These are phyloP conservation scores for Moringa oleifera DNA, from an alignment of 345 rosid genomes.

Conservation along the genomic window DNA sequence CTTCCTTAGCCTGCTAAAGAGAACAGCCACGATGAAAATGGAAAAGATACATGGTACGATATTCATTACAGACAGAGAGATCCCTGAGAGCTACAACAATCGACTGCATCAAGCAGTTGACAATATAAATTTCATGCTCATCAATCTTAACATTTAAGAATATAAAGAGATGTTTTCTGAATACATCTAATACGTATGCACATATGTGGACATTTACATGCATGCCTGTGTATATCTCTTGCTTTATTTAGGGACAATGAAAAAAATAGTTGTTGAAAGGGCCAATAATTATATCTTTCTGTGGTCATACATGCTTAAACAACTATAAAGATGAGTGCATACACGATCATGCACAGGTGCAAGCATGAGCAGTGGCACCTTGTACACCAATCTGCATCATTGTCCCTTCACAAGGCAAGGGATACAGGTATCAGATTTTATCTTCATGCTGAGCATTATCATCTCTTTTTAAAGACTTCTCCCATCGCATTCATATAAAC, in stretches of 20 bases:
- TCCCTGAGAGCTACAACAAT: too few species aligned
- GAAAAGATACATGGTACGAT: background rate
- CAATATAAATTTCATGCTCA: background rate
- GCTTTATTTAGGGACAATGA: background rate
- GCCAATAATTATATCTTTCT: background rate
- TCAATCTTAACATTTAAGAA: background rate
- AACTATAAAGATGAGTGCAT: background rate
- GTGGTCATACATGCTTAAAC: background rate
- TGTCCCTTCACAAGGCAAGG: too few species aligned
- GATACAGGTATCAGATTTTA: too few species aligned
- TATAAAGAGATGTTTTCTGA: background rate
- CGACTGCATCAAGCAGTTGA: background rate
- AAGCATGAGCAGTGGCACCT: too few species aligned
- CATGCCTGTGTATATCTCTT: background rate
- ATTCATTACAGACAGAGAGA: too few species aligned
- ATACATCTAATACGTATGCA: background rate
- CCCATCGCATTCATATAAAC: too few species aligned
- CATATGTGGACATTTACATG: background rate
- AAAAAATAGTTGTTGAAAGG: background rate
- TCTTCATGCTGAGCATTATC: too few species aligned
- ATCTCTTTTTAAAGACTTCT: too few species aligned
- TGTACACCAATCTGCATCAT: too few species aligned
- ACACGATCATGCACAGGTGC: background rate
- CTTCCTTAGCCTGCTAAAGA: slow-evolving; percentile 64
- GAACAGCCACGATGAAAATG: slow-evolving; percentile 15